phyloP scores from a whole-genome alignment of 192 early-diverging fungal species.

The Entomortierella beljakovae region DNA sequence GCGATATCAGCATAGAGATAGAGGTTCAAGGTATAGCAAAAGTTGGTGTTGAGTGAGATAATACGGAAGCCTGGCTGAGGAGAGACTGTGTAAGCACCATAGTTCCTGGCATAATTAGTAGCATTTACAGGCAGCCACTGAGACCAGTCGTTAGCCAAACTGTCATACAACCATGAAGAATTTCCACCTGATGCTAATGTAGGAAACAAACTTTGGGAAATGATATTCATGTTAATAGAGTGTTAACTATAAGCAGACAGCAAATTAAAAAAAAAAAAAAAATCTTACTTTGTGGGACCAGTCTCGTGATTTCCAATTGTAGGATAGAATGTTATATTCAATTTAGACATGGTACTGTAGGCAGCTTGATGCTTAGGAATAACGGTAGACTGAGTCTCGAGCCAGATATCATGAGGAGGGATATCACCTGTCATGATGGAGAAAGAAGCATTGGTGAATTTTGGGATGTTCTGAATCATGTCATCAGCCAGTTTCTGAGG shows the following conservation, averaged over 20 bases:
- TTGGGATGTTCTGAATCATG: constrained; percentile 47
- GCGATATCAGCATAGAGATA: constrained; percentile 57
- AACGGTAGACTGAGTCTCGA: constrained; percentile 9
- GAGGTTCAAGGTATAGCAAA: constrained; percentile 66
- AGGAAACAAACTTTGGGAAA: constrained; percentile 12
- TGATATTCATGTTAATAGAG: neutral
- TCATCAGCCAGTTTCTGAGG: constrained; percentile 55
- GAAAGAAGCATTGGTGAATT: constrained; percentile 35
- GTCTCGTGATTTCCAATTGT: constrained; percentile 65
- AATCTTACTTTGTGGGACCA: constrained; percentile 57
- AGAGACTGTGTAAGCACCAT: constrained; percentile 56
- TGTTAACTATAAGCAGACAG: too few species aligned
- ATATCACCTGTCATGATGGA: constrained; percentile 63
- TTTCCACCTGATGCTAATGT: constrained; percentile 25
- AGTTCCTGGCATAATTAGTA: constrained; percentile 32
- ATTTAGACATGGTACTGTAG: constrained; percentile 1
- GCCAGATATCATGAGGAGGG: constrained; percentile 45
- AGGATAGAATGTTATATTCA: constrained; percentile 41
- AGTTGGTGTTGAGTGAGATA: constrained; percentile 68
- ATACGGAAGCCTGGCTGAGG: constrained; percentile 56
- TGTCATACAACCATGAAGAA: constrained; percentile 58
- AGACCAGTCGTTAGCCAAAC: constrained; percentile 53
- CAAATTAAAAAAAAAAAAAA: neutral
- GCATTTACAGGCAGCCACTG: constrained; percentile 54
- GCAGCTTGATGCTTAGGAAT: neutral